Evolutionary conservation across 805 yeast species (phyloP), one percentile per base, ranked within the genome.

Genomic region (Ogataea paraovalis): DNA sequence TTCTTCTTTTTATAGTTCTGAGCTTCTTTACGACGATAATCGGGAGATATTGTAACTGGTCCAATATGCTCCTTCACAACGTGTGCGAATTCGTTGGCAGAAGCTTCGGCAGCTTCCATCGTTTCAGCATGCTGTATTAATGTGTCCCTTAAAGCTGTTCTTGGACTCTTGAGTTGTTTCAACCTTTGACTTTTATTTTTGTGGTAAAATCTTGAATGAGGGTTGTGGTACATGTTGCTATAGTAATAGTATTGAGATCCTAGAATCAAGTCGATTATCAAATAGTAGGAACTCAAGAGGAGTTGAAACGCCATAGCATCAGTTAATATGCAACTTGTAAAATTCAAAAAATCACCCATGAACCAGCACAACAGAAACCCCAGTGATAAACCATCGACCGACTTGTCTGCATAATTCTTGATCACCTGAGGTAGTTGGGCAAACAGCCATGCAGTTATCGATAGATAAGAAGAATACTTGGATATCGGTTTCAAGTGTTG

Each of bases 391-490:
- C 91, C 91, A 18, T 79, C 87, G 4, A 86, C 86, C 2, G 86
- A 76, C 51, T 80, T 76, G 55, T 71, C 71, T 13, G 67, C 63
- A 61, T 80, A 81, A 60, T 84, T 85, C 55, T 75, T 71, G 48
- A 74, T 64, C 12, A 84, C 82, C 59, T 85, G 92, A 1, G 91
- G 91, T 16, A 81, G 58, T 62, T 84, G 91, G 2, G 91, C 91
- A 61, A 83, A 80, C 32, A 83, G 68, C 91, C 92, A 85, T 49
- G 82, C 73, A 5, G 67, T 63, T 34, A 80, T 66, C 3, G 85
- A 80, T 16, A 70, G 44, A 28, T 61, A 62, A 2, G 69, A 72
- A 1, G 68, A 44, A 22, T 57, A 41, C 39, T 48, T 47, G 10
- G 73, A 67, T 18, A 69, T 48, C 3, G 66, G 62, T 12, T 39